These are phyloP conservation scores for Dissophora globulifera DNA, from an alignment of 192 early-diverging fungal species.

Conservation along the genomic window DNA sequence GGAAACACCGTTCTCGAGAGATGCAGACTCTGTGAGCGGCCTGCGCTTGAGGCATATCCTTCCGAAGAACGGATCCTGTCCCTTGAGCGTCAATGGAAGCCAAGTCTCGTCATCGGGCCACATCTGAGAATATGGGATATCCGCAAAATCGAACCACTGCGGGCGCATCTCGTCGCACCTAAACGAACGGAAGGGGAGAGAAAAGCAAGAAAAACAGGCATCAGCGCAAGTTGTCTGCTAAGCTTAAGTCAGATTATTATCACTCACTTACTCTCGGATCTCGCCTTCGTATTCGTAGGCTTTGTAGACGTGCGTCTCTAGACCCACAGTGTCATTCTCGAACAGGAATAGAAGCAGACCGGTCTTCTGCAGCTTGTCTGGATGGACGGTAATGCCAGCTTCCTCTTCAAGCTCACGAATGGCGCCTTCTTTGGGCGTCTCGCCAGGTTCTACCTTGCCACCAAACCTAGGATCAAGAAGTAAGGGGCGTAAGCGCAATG, in stretches of 20 bases:
- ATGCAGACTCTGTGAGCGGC: not conserved
- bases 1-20: too few species aligned
- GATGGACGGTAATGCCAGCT: slow-evolving; percentile 56
- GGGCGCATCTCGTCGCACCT: slow-evolving; percentile 81
- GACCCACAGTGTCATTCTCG: slow-evolving; percentile 65
- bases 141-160: slow-evolving; percentile 68
- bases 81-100: slow-evolving; percentile 63
- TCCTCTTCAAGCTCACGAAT: slow-evolving; percentile 74
- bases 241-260: too few species aligned
- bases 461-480: slow-evolving; percentile 67
- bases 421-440: slow-evolving; percentile 71
- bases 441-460: slow-evolving; percentile 78
- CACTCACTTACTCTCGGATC: slow-evolving; percentile 64
- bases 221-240: too few species aligned
- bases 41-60: slow-evolving; percentile 39
- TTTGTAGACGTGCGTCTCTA: slow-evolving; percentile 76
- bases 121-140: slow-evolving; percentile 75
- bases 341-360: slow-evolving; percentile 75
- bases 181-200: not conserved
- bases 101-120: slow-evolving; percentile 78
- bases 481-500: too few species aligned
- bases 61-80: slow-evolving; percentile 44
- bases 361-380: slow-evolving; percentile 53
- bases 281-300: slow-evolving; percentile 57
- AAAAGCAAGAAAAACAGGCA: slow-evolving; percentile 1